These are phyloP conservation scores for Pouteria campechiana DNA, from an alignment of 179 eudicot genomes.

Conservation along the genomic window DNA sequence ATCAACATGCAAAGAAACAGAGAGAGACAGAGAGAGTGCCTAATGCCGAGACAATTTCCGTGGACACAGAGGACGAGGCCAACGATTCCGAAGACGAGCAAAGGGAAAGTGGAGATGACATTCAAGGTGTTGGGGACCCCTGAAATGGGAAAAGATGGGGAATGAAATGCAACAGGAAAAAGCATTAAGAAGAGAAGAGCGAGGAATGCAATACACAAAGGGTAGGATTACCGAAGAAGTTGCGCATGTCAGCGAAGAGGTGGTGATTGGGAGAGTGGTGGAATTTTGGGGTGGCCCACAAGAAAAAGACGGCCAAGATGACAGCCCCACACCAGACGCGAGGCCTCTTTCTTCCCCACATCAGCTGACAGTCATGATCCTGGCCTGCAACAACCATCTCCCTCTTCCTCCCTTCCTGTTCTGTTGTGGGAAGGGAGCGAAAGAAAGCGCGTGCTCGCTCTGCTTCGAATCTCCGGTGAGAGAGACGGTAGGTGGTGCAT, in stretches of 20 bases:
- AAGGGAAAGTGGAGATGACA: conserved; percentile 83
- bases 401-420: background rate
- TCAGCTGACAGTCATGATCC: background rate
- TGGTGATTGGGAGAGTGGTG: conserved; percentile 81
- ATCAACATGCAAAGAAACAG: too few relatives aligned
- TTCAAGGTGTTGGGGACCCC: conserved; percentile 85
- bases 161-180: too few relatives aligned
- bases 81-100: conserved; percentile 61
- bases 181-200: background rate
- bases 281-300: conserved; percentile 48
- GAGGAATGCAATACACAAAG: background rate
- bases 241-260: conserved; percentile 74
- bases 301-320: background rate
- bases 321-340: background rate
- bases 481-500: too few relatives aligned
- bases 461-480: too few relatives aligned
- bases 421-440: too few relatives aligned
- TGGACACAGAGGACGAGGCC: conserved; percentile 71
- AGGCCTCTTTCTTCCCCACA: background rate
- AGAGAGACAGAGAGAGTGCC: conserved; percentile 26
- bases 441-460: too few relatives aligned
- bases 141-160: conserved; percentile 10
- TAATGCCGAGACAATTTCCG: conserved; percentile 62
- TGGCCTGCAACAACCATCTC: background rate
- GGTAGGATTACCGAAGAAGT: conserved; percentile 39